Evolutionary conservation across 306 rosid species (phyloP).

Genomic region (Cucurbita maxima): DNA sequence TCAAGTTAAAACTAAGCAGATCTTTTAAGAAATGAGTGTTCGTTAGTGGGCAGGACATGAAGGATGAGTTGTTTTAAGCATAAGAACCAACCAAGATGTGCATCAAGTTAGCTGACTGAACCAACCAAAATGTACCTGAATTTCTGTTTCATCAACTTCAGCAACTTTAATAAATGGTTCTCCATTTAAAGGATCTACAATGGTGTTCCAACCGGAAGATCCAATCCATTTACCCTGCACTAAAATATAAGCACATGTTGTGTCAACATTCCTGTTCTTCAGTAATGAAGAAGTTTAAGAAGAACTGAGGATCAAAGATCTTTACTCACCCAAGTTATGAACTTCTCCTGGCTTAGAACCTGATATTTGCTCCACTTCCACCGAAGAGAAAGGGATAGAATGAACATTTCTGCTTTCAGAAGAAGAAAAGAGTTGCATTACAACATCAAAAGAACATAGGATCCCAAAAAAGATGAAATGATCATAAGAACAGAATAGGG

Average conservation of each 20-base stretch:
- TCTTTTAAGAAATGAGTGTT: background rate
- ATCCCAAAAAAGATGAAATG: background rate
- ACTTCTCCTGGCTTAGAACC: constrained; percentile 83
- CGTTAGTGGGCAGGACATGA: background rate
- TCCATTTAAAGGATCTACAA: constrained; percentile 88
- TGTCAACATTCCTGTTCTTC: background rate
- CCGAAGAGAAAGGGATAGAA: constrained; percentile 47
- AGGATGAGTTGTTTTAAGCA: background rate
- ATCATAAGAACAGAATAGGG: background rate
- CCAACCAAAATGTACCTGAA: constrained; percentile 36
- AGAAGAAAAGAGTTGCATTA: background rate
- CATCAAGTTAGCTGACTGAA: no score
- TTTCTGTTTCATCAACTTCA: constrained; percentile 66
- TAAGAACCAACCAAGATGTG: background rate
- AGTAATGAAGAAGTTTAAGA: background rate
- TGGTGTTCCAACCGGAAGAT: constrained; percentile 45
- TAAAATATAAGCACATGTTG: constrained; percentile 25
- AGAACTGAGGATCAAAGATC: background rate
- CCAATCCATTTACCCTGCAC: constrained; percentile 90
- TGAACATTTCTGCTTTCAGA: constrained; percentile 37
- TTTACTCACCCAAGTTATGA: constrained; percentile 57
- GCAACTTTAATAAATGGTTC: constrained; percentile 83
- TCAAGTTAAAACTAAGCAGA: background rate
- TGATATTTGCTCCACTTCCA: constrained; percentile 67
- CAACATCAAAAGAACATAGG: background rate